Conservation (phyloP, 2,329 filamentous ascomycete genomes). For the Saccharata proteae region DNA sequence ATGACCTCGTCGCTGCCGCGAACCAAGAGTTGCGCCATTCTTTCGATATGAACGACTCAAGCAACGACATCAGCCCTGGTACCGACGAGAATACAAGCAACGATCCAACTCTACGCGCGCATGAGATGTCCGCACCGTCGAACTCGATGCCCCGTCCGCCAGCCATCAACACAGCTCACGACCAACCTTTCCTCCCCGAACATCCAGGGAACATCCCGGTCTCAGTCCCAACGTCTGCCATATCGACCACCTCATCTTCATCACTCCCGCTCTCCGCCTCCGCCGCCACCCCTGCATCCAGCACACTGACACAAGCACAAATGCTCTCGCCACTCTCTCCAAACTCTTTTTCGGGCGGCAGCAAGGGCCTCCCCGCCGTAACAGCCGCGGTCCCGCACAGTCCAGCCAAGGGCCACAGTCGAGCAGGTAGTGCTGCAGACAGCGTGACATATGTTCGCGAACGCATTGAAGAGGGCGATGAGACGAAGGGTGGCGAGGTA, state of each 20-base stretch:
- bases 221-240: slow-evolving; percentile 20
- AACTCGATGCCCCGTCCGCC: too few species aligned
- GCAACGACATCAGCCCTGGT: not conserved
- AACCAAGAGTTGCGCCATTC: slow-evolving; percentile 1
- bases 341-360: slow-evolving; percentile 1
- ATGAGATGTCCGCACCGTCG: too few species aligned
- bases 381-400: not conserved
- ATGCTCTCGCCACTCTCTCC: not conserved
- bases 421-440: slow-evolving; percentile 43
- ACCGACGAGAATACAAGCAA: too few species aligned
- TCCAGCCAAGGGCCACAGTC: slow-evolving; percentile 13
- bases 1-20: not conserved
- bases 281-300: slow-evolving; percentile 2
- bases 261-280: slow-evolving; percentile 1
- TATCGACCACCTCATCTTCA: slow-evolving; percentile 16
- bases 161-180: slow-evolving; percentile 6
- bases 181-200: slow-evolving; percentile 16
- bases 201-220: slow-evolving; percentile 12
- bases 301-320: not conserved
- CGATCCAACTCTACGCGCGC: too few species aligned
- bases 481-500: not conserved
- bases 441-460: slow-evolving; percentile 57
- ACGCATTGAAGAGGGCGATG: slow-evolving; percentile 2
- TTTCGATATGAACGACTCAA: slow-evolving; percentile 1
- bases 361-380: not conserved